Conservation (phyloP, 2,329 filamentous ascomycete species). For the Cercospora sojina region DNA sequence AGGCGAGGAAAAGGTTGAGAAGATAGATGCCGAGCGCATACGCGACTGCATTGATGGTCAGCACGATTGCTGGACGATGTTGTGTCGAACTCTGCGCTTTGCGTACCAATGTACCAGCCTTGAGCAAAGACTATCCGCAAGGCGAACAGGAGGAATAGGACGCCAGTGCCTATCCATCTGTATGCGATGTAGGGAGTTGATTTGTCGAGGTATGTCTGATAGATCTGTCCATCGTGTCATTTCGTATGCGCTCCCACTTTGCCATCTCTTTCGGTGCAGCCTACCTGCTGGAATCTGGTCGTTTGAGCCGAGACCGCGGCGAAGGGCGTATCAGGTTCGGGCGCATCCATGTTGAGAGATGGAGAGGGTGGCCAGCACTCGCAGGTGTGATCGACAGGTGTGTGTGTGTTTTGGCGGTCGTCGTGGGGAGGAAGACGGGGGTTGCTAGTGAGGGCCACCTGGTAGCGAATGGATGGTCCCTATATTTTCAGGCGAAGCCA, state of each 20-base stretch:
- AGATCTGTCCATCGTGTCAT: constrained; percentile 61
- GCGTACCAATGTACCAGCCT: constrained; percentile 95
- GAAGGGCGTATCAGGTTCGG: constrained; percentile 90
- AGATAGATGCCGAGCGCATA: constrained; percentile 99
- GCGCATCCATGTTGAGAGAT: constrained; percentile 68
- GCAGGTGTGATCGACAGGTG: not conserved
- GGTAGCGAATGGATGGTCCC: not conserved
- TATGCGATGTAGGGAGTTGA: constrained; percentile 87
- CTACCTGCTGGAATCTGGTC: constrained; percentile 68
- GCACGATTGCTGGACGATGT: not conserved
- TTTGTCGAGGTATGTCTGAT: constrained; percentile 91
- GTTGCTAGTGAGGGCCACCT: not conserved
- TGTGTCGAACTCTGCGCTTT: not conserved
- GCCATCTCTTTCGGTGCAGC: constrained; percentile 30
- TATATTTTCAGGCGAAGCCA: not conserved
- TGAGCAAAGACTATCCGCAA: constrained; percentile 86
- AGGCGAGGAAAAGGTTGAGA: constrained; percentile 97
- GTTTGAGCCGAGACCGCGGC: constrained; percentile 85
- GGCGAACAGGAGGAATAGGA: constrained; percentile 76
- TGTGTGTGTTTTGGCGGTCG: not conserved
- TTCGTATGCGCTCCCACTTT: not conserved
- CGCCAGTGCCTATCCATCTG: constrained; percentile 83
- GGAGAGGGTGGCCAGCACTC: not conserved
- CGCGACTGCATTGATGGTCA: constrained; percentile 62
- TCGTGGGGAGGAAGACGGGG: not conserved